Conservation (phyloP, 108 stramenopile genomes). For the Pseudonitzschia multistriata region DNA sequence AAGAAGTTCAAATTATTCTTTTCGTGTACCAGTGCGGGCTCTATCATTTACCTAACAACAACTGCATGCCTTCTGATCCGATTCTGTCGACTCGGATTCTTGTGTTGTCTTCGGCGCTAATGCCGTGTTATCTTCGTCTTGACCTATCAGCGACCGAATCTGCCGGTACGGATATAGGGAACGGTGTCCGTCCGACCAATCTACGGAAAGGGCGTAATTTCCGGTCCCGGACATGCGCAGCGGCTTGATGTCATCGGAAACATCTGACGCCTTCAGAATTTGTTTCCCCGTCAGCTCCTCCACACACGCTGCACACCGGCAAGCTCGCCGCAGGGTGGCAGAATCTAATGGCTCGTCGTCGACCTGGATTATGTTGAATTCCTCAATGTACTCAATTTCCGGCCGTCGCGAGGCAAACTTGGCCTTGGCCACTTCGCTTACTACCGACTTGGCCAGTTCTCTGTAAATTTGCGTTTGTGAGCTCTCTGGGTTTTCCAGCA, state of each 20-base stretch:
- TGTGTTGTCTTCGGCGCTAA: neutral
- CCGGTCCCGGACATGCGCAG: conserved; percentile 66
- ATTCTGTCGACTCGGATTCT: neutral
- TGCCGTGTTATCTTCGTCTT: neutral
- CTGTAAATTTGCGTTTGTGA: conserved; percentile 62
- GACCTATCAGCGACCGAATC: conserved; percentile 36
- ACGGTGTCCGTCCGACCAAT: conserved; percentile 89
- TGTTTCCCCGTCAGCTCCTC: conserved; percentile 91
- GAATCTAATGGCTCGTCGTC: conserved; percentile 50
- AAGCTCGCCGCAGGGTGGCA: conserved; percentile 63
- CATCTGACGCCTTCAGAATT: conserved; percentile 54
- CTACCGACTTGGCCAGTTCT: conserved; percentile 63
- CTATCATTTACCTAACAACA: no score
- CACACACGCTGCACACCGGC: conserved; percentile 88
- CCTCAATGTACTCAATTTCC: conserved; percentile 43
- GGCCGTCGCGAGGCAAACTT: conserved; percentile 56
- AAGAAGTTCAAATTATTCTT: no score
- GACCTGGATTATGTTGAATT: conserved; percentile 41
- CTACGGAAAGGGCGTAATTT: conserved; percentile 86
- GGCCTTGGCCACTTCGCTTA: conserved; percentile 74
- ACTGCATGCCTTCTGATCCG: neutral
- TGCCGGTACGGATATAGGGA: conserved; percentile 85
- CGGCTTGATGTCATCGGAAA: conserved; percentile 66
- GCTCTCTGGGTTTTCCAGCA: conserved; percentile 67
- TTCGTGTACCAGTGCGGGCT: no score